Base-by-base conservation (phyloP, 305 asterid species). In the Fraxinus angustifolia region DNA sequence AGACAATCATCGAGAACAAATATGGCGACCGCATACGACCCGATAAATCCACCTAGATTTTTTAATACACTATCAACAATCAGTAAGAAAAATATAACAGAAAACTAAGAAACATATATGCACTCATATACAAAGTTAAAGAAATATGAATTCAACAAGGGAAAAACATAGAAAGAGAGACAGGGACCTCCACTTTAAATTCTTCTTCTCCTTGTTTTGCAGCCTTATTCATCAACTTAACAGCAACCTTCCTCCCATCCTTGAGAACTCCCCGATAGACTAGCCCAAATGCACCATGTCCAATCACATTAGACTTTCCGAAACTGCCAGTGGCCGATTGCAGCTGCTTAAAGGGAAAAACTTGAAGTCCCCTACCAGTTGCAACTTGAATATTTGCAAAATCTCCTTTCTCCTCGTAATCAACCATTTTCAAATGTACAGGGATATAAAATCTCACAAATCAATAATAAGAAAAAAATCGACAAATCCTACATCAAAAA, bases 181-280 rank as follows among this genome's bases (percentile, higher is more conserved):
- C 73, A 42, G 45, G 23, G 23, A 90, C 97, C 99, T 95, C 98
- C 35, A 93, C 97, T 67, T 90, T 83, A 78, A 95, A 95, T 80
- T 92, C 99, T 28, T 93, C 97, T 76, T 91, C 99, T 60, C 98
- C 99, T 77, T 92, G 97, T 80, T 90, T 90, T 72, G 98, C 97
- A 85, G 91, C 90, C 86, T 88, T 91, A 87, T 95, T 97, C 99
- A 95, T 92, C 88, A 91, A 83, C 92, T 95, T 93, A 86, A 93
- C 86, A 0, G 97, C 99, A 86, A 93, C 97, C 85, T 91, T 93
- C 86, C 90, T 90, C 80, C 97, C 99, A 75, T 90, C 89, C 74
- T 90, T 98, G 78, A 95, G 94, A 78, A 92, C 99, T 76, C 94
- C 98, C 82, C 93, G 84, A 42, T 91, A 93, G 6, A 95, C 98